These are phyloP conservation scores for Alternaria burnsii DNA, from an alignment of 2,329 filamentous ascomycete species.

Conservation along the genomic window DNA sequence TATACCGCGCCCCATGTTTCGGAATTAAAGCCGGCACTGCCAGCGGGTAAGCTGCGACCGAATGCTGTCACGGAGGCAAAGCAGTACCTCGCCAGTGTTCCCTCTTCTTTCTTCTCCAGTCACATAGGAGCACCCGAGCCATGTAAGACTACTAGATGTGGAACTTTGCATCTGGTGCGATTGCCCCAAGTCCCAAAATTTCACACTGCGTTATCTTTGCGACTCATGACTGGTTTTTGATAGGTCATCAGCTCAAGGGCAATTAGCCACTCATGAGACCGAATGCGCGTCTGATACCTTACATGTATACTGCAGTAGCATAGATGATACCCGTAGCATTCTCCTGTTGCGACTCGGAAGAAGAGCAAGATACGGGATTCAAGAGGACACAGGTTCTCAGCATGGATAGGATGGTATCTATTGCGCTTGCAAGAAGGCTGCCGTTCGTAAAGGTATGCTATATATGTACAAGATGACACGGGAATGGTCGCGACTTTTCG, in stretches of 20 bases:
- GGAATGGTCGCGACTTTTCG: not conserved
- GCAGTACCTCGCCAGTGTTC: not conserved
- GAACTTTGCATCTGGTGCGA: not conserved
- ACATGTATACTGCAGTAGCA: not conserved
- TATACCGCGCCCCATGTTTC: conserved; percentile 21
- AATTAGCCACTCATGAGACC: not conserved
- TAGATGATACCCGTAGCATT: not conserved
- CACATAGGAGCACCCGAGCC: not conserved
- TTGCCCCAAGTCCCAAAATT: not conserved
- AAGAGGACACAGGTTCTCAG: not conserved
- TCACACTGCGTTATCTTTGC: not conserved
- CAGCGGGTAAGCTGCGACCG: conserved; percentile 9
- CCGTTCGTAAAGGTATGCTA: not conserved
- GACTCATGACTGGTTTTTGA: not conserved
- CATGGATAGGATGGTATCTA: not conserved
- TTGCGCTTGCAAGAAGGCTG: not conserved
- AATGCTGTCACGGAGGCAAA: not conserved
- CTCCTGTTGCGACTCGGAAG: not conserved
- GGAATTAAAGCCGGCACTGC: conserved; percentile 29
- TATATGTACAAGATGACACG: not conserved
- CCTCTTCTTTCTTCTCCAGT: not conserved
- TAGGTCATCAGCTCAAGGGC: not conserved
- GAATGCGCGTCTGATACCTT: not conserved
- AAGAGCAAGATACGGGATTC: not conserved
- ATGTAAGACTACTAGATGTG: not conserved